Percentiles rank a stretch among this genome's conserved stretches.
These are phyloP conservation scores for Phytopythium vexans DNA, from an alignment of 352 stramenopile species.

Conservation along the genomic window DNA sequence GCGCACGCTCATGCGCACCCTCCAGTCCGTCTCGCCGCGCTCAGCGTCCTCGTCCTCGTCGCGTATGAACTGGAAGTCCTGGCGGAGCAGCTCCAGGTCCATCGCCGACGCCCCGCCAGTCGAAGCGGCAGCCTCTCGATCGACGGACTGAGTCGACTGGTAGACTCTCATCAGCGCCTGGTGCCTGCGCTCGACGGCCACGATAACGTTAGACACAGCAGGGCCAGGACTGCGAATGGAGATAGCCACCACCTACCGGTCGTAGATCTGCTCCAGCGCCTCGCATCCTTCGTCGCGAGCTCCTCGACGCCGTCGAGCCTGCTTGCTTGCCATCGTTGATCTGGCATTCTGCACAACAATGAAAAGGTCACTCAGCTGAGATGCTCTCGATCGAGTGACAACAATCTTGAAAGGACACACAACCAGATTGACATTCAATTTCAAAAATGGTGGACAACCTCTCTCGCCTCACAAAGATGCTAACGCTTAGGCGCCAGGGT, in stretches of 20 bases:
- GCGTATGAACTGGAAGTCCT: conserved; percentile 76
- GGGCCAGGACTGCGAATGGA: too few species aligned
- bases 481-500: conserved; percentile 24
- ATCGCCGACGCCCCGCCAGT: conserved; percentile 10
- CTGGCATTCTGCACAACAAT: too few species aligned
- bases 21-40: conserved; percentile 53
- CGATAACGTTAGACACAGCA: too few species aligned
- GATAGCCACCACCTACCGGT: too few species aligned
- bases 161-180: conserved; percentile 54
- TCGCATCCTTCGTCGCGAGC: too few species aligned
- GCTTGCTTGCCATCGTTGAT: too few species aligned
- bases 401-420: too few species aligned
- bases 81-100: conserved; percentile 41
- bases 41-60: conserved; percentile 61
- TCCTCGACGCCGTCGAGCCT: too few species aligned
- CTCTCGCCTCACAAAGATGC: background rate
- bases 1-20: conserved; percentile 74
- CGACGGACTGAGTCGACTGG: conserved; percentile 6
- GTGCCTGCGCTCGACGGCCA: conserved; percentile 20
- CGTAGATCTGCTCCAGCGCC: too few species aligned
- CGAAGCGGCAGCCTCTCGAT: conserved; percentile 11
- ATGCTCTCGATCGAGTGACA: too few species aligned
- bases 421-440: too few species aligned
- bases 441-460: background rate
- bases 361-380: too few species aligned